Conservation (phyloP, 306 rosid genomes). For the Ormosia emarginata region DNA sequence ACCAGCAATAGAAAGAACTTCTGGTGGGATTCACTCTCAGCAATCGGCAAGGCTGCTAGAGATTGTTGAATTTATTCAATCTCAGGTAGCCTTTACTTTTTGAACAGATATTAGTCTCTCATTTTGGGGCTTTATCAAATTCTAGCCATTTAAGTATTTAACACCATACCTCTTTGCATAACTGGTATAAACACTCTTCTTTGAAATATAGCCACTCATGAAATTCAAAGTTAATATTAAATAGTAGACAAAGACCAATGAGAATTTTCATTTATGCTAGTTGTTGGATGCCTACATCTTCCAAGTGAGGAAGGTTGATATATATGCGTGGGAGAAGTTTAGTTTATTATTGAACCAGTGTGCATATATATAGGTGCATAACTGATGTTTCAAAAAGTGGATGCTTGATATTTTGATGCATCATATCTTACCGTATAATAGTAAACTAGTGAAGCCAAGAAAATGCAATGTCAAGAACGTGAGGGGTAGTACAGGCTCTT, state of each 20-base stretch:
- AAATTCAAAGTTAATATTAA: not conserved
- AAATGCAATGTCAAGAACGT: not conserved
- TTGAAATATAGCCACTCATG: not conserved
- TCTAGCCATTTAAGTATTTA: not conserved
- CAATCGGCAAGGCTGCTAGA: constrained; percentile 91
- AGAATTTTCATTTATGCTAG: not conserved
- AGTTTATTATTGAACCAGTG: not conserved
- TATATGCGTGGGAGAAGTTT: not conserved
- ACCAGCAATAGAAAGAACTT: constrained; percentile 62
- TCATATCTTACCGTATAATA: not conserved
- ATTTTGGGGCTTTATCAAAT: constrained; percentile 13
- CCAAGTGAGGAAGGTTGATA: not conserved
- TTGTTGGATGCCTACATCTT: not conserved
- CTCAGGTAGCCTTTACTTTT: constrained; percentile 65
- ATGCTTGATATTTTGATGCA: not conserved
- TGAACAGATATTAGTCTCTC: not conserved
- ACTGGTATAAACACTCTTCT: not conserved
- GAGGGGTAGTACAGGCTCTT: not conserved
- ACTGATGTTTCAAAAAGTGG: not conserved
- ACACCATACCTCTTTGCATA: not conserved
- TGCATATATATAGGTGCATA: not conserved
- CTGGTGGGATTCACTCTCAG: constrained; percentile 73
- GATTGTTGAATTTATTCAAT: constrained; percentile 85
- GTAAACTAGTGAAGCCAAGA: not conserved
- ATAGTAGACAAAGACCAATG: not conserved